These are phyloP conservation scores for Aspergillus bertholletiae DNA, from an alignment of 495 filamentous ascomycete species.

Conservation along the genomic window DNA sequence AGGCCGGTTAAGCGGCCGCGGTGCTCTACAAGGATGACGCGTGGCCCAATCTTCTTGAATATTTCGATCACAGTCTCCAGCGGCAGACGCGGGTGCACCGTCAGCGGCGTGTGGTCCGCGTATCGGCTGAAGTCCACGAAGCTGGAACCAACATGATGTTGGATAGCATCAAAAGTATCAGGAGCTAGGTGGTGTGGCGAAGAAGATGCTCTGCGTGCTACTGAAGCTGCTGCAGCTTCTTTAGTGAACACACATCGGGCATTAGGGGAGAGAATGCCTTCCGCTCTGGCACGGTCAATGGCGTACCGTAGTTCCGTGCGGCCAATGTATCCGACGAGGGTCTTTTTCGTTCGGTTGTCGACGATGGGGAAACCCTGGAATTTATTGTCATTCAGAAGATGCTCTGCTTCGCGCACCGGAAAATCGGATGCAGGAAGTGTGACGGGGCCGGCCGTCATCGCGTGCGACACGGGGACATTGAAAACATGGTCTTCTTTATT, in stretches of 20 bases:
- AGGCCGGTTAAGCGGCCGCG: conserved; percentile 77
- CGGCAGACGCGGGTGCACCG: conserved; percentile 86
- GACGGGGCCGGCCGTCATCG: conserved; percentile 78
- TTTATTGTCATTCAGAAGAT: conserved; percentile 71
- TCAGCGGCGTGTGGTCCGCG: conserved; percentile 85
- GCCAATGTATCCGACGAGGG: conserved; percentile 88
- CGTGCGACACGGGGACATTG: conserved; percentile 88
- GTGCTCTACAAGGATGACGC: conserved; percentile 91
- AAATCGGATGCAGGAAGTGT: conserved; percentile 73
- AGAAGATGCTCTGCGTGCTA: conserved; percentile 32
- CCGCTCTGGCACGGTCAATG: conserved; percentile 76
- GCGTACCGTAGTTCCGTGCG: conserved; percentile 91
- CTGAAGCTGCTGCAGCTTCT: conserved; percentile 44
- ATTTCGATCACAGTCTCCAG: conserved; percentile 98
- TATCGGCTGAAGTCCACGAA: conserved; percentile 82
- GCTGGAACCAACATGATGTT: conserved; percentile 49
- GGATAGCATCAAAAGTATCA: conserved; percentile 63
- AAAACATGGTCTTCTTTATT: conserved; percentile 98
- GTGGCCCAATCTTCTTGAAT: conserved; percentile 96
- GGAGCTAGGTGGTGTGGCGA: conserved; percentile 35
- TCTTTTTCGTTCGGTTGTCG: conserved; percentile 66
- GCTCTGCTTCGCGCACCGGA: conserved; percentile 68
- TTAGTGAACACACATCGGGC: conserved; percentile 77
- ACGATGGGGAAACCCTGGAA: conserved; percentile 96
- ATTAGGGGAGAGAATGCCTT: conserved; percentile 63